Percentiles rank a stretch among this genome's conserved stretches.
Conservation (phyloP, 441 rosid genomes). For the Adansonia rubrostipa region DNA sequence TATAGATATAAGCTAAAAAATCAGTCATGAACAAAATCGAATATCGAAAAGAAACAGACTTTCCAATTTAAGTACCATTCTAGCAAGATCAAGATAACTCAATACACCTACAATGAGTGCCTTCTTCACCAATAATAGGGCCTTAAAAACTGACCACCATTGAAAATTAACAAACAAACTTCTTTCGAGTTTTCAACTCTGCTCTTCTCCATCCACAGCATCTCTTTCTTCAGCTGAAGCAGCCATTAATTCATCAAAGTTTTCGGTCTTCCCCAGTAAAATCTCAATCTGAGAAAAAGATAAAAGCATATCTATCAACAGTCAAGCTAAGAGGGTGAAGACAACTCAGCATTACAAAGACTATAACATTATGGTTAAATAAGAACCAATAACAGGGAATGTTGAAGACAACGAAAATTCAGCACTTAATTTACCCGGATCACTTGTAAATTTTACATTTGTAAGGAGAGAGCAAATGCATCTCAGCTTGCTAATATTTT, state of each 20-base stretch:
- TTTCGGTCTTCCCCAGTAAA: conserved; percentile 66
- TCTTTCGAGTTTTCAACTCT: conserved; percentile 43
- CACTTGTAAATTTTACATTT: too few relatives aligned
- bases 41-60: conserved; percentile 21
- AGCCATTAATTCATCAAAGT: conserved; percentile 76
- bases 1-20: too few relatives aligned
- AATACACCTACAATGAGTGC: conserved; percentile 22
- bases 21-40: conserved; percentile 29
- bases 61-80: conserved; percentile 12
- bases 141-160: conserved; percentile 30
- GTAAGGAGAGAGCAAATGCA: not conserved
- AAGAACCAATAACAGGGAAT: not conserved
- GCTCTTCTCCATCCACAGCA: conserved; percentile 64
- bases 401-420: not conserved
- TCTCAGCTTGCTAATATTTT: not conserved
- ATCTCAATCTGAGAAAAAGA: conserved; percentile 55
- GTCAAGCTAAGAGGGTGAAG: not conserved
- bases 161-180: not conserved
- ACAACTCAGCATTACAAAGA: not conserved
- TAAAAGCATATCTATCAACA: not conserved
- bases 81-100: not conserved
- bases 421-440: not conserved
- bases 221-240: conserved; percentile 78
- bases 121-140: conserved; percentile 8
- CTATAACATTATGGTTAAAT: not conserved